phyloP scores from a whole-genome alignment of 352 stramenopile species.

The Pilasporangium apinafurcum region DNA sequence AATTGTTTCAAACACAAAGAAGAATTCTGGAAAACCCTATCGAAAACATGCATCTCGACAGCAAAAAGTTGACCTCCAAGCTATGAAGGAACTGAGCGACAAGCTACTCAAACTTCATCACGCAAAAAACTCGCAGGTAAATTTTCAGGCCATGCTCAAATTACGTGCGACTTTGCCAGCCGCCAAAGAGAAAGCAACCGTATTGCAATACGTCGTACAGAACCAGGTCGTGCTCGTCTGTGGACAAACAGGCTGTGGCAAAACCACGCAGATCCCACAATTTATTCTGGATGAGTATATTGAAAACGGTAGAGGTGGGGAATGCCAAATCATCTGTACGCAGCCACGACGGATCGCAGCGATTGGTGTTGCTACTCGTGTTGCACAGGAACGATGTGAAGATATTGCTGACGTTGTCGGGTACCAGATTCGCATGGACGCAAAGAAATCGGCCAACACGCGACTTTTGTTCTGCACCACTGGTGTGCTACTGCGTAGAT shows the following conservation, averaged over 20 bases:
- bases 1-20: too few relatives aligned
- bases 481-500: conserved; percentile 90
- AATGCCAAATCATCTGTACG: conserved; percentile 95
- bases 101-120: conserved; percentile 33
- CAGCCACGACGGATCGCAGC: conserved; percentile 95
- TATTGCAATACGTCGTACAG: conserved; percentile 43
- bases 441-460: conserved; percentile 84
- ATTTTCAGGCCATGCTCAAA: conserved; percentile 55
- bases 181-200: conserved; percentile 39
- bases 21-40: conserved; percentile 12
- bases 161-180: conserved; percentile 55
- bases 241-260: conserved; percentile 94
- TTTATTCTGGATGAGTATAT: conserved; percentile 96
- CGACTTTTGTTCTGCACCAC: conserved; percentile 95
- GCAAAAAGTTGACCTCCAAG: conserved; percentile 26
- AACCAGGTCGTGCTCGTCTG: conserved; percentile 93
- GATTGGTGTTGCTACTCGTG: conserved; percentile 93
- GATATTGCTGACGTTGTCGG: conserved; percentile 80
- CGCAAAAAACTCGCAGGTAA: conserved; percentile 26
- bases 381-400: conserved; percentile 93
- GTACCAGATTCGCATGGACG: conserved; percentile 96
- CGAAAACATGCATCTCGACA: conserved; percentile 5
- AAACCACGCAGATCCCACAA: conserved; percentile 96
- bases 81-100: conserved; percentile 30
- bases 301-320: conserved; percentile 64